Conservation (phyloP, 495 filamentous ascomycete species). For the Staphylotrichum longicolle region DNA sequence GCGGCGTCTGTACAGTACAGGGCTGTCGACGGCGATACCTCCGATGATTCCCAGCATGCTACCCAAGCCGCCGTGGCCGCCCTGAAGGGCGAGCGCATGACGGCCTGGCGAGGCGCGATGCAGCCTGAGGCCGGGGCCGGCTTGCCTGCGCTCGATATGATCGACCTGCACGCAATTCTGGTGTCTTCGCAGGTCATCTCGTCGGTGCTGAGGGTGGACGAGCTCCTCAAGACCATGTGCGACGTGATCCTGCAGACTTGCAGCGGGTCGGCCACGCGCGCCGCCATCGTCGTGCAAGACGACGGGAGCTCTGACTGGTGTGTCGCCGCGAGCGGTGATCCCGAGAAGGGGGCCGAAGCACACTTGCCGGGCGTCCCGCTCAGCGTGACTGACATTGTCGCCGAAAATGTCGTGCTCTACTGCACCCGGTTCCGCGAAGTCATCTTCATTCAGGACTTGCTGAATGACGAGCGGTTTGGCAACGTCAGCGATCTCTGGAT, state of each 20-base stretch:
- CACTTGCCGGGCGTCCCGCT: slow-evolving; percentile 65
- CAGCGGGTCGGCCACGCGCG: slow-evolving; percentile 71
- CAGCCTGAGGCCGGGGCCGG: slow-evolving; percentile 49
- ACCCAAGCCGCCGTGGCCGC: slow-evolving; percentile 47
- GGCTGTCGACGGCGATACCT: slow-evolving; percentile 54
- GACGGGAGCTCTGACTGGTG: slow-evolving; percentile 42
- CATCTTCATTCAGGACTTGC: slow-evolving; percentile 78
- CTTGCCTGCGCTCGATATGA: slow-evolving; percentile 68
- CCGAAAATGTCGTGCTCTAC: slow-evolving; percentile 77
- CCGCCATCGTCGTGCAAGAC: slow-evolving; percentile 61
- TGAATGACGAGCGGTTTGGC: slow-evolving; percentile 82
- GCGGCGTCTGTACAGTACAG: slow-evolving; percentile 55
- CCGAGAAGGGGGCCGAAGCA: slow-evolving; percentile 61
- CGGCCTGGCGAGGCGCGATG: slow-evolving; percentile 58
- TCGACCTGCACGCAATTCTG: slow-evolving; percentile 82
- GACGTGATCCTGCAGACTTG: slow-evolving; percentile 86
- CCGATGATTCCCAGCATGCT: slow-evolving; percentile 54
- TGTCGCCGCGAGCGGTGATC: slow-evolving; percentile 72
- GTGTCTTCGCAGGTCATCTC: slow-evolving; percentile 89
- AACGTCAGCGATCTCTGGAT: slow-evolving; percentile 73
- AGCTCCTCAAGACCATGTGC: slow-evolving; percentile 82
- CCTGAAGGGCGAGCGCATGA: slow-evolving; percentile 60
- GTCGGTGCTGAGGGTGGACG: slow-evolving; percentile 80
- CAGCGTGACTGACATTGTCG: slow-evolving; percentile 59
- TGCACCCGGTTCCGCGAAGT: slow-evolving; percentile 78